These are phyloP conservation scores for Botryotinia convoluta DNA, from an alignment of 2,329 filamentous ascomycete species.

Conservation along the genomic window DNA sequence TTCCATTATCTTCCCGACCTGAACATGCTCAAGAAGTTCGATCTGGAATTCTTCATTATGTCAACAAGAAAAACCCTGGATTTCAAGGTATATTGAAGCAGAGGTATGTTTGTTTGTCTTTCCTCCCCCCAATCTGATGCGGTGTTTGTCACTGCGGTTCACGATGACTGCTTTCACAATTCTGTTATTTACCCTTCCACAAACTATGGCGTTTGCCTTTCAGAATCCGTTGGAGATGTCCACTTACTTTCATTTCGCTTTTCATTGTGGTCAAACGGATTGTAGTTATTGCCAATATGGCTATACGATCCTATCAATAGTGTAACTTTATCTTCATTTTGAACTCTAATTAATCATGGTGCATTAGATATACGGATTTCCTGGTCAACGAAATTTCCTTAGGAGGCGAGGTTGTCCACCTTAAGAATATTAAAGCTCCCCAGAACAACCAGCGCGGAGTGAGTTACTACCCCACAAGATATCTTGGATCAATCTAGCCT, in stretches of 20 bases:
- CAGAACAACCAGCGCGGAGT: conserved; percentile 6
- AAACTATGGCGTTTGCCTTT: background rate
- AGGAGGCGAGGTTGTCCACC: conserved; percentile 61
- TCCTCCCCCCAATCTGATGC: background rate
- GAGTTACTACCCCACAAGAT: background rate
- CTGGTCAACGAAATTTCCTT: conserved; percentile 69
- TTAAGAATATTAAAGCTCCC: conserved; percentile 44
- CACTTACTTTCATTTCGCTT: background rate
- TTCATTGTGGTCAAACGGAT: background rate
- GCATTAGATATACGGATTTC: conserved; percentile 66
- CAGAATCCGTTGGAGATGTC: background rate
- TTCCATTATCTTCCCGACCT: conserved; percentile 22
- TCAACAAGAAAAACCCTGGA: conserved; percentile 54
- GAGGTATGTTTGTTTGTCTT: conserved; percentile 43
- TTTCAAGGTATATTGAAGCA: conserved; percentile 68
- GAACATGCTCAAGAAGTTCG: conserved; percentile 29
- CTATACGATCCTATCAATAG: too few species aligned
- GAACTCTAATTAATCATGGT: conserved; percentile 13
- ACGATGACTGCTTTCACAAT: background rate
- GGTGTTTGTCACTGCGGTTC: background rate
- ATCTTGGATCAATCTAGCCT: background rate
- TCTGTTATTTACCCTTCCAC: background rate
- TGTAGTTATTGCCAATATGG: background rate
- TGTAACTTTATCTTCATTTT: background rate
- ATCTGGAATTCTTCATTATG: conserved; percentile 63